Evolutionary conservation across 768 basidiomycete species (phyloP).

Genomic region (Strobilomyces confusus): DNA sequence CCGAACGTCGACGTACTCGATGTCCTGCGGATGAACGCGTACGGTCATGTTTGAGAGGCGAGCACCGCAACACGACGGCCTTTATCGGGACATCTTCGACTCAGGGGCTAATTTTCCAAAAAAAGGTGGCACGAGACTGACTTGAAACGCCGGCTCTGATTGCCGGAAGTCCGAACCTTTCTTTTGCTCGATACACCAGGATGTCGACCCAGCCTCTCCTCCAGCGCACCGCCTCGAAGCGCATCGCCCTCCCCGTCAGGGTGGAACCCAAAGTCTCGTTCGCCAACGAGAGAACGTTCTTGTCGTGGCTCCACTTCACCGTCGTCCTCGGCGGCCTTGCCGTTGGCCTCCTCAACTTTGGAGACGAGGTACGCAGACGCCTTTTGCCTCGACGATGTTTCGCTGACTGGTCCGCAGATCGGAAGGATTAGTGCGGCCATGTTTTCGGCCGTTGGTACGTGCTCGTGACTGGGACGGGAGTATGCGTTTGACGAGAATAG

Average conservation of each 20-base stretch:
- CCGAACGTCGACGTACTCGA: slow-evolving; percentile 25
- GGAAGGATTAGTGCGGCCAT: slow-evolving; percentile 95
- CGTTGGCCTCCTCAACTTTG: slow-evolving; percentile 96
- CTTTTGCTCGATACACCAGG: background rate
- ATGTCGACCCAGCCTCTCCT: slow-evolving; percentile 99
- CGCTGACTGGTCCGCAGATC: slow-evolving; percentile 45
- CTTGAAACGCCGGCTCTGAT: slow-evolving; percentile 14
- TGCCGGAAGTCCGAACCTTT: background rate
- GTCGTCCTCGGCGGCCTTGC: slow-evolving; percentile 96
- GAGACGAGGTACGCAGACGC: slow-evolving; percentile 66
- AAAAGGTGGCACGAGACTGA: background rate
- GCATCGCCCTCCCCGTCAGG: slow-evolving; percentile 93
- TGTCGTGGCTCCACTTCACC: slow-evolving; percentile 98
- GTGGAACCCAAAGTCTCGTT: slow-evolving; percentile 95
- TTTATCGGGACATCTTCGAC: background rate
- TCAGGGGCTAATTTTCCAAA: slow-evolving; percentile 21
- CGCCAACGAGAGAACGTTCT: slow-evolving; percentile 91
- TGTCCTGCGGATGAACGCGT: slow-evolving; percentile 12
- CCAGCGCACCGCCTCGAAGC: slow-evolving; percentile 88
- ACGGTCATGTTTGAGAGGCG: slow-evolving; percentile 11
- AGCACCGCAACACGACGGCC: background rate
- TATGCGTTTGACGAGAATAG: slow-evolving; percentile 38
- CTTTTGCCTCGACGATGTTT: background rate
- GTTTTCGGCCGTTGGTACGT: slow-evolving; percentile 91
- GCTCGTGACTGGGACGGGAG: background rate